A percentile compares a stretch with the other conserved stretches of the same genome.
Conservation (phyloP, 805 yeast genomes). For the Metschnikowia dekortorum region DNA sequence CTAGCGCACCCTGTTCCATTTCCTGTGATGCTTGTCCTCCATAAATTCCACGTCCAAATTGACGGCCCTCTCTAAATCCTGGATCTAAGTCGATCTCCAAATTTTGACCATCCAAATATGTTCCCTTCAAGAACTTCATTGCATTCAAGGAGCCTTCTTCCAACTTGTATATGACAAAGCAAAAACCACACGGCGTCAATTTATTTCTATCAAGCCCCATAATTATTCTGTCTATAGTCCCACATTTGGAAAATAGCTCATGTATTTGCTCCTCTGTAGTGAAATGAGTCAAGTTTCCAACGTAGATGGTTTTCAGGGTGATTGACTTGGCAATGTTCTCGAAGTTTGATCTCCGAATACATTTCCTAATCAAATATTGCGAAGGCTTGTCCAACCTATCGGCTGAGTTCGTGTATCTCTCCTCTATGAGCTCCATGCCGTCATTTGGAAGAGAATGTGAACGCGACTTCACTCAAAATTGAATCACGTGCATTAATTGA, state of each 20-base stretch:
- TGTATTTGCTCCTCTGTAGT: constrained; percentile 94
- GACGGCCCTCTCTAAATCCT: constrained; percentile 93
- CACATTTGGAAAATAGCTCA: constrained; percentile 81
- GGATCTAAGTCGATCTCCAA: constrained; percentile 92
- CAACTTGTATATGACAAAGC: constrained; percentile 75
- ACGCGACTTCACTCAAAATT: background rate
- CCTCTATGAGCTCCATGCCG: constrained; percentile 37
- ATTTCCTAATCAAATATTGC: constrained; percentile 60
- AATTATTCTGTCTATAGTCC: constrained; percentile 70
- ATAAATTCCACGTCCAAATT: constrained; percentile 85
- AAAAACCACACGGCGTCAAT: constrained; percentile 94
- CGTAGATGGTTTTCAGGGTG: constrained; percentile 74
- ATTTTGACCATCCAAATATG: constrained; percentile 76
- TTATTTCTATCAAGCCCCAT: constrained; percentile 94
- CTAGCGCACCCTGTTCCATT: constrained; percentile 20
- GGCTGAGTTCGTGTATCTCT: constrained; percentile 57
- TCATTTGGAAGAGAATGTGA: background rate
- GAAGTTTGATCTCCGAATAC: constrained; percentile 47
- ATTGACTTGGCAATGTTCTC: constrained; percentile 64
- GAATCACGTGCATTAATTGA: background rate
- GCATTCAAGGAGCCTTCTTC: constrained; percentile 76
- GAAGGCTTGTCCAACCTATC: constrained; percentile 71
- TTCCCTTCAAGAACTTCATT: constrained; percentile 74
- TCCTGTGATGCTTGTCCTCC: constrained; percentile 93
- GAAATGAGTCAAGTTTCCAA: constrained; percentile 84